Evolutionary conservation across 257 asterid species (phyloP).

Genomic region (Perilla frutescens): DNA sequence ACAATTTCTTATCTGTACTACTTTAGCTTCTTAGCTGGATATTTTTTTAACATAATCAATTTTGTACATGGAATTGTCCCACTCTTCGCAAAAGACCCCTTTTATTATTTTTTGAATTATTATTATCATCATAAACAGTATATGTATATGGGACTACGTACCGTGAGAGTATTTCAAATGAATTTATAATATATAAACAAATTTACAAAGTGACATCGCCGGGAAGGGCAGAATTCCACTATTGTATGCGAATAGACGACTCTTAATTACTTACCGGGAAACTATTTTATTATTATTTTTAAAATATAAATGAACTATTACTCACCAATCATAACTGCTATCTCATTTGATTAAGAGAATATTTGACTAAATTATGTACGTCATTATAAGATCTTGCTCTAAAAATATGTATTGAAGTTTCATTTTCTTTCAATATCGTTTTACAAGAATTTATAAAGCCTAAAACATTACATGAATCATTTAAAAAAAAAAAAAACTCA

Average conservation of each 20-base stretch:
- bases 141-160: too few relatives aligned
- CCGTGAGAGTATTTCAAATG: too few relatives aligned
- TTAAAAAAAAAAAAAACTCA: too few relatives aligned
- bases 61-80: too few relatives aligned
- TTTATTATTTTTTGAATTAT: not conserved
- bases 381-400: not conserved
- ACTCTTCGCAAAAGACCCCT: not conserved
- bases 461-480: too few relatives aligned
- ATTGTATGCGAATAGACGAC: not conserved
- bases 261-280: not conserved
- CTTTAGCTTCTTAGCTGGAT: conserved; percentile 26
- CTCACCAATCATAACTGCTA: not conserved
- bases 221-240: too few relatives aligned
- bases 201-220: too few relatives aligned
- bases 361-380: not conserved
- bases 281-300: not conserved
- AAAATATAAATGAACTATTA: too few relatives aligned
- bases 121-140: not conserved
- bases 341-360: not conserved
- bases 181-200: too few relatives aligned
- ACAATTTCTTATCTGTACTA: conserved; percentile 17
- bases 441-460: too few relatives aligned
- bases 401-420: too few relatives aligned
- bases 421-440: too few relatives aligned
- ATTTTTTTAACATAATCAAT: not conserved